A percentile compares a stretch with the other conserved stretches of the same genome.
phyloP scores from a whole-genome alignment of 2,329 filamentous ascomycete genomes.

The Bipolaris victoriae region DNA sequence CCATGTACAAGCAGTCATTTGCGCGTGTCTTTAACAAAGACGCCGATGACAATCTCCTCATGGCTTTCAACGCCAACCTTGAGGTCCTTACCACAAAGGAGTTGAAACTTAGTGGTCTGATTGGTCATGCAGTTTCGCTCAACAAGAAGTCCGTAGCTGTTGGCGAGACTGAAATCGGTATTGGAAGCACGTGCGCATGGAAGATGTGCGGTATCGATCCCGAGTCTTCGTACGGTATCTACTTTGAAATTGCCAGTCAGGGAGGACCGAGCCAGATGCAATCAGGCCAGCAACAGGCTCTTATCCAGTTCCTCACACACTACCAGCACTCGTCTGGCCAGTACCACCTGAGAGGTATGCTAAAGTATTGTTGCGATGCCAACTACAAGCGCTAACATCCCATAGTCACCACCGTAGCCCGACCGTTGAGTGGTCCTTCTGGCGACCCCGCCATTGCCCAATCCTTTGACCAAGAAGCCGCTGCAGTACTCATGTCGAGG shows the following conservation, averaged over 20 bases:
- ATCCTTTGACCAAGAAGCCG: conserved; percentile 97
- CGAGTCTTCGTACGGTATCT: conserved; percentile 89
- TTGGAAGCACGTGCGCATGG: conserved; percentile 98
- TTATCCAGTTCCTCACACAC: conserved; percentile 98
- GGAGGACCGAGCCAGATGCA: conserved; percentile 84
- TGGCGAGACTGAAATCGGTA: conserved; percentile 96
- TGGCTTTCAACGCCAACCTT: conserved; percentile 97
- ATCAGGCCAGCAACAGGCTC: conserved; percentile 85
- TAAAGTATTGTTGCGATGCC: neutral
- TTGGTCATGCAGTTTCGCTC: conserved; percentile 92
- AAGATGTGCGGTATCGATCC: conserved; percentile 99
- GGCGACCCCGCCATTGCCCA: conserved; percentile 95
- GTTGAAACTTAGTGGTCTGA: conserved; percentile 95
- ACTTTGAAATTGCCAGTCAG: conserved; percentile 97
- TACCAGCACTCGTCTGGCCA: conserved; percentile 97
- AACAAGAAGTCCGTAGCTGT: conserved; percentile 99
- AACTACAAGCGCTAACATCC: conserved; percentile 17
- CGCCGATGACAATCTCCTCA: conserved; percentile 88
- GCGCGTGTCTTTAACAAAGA: conserved; percentile 97
- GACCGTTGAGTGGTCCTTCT: conserved; percentile 88
- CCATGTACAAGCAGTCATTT: conserved; percentile 99
- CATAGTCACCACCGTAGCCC: conserved; percentile 84
- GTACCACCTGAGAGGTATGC: conserved; percentile 76
- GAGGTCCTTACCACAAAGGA: conserved; percentile 98
- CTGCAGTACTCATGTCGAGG: conserved; percentile 96